These are phyloP conservation scores for Saksenaea oblongispora DNA, from an alignment of 371 early-diverging fungal genomes.

Conservation along the genomic window DNA sequence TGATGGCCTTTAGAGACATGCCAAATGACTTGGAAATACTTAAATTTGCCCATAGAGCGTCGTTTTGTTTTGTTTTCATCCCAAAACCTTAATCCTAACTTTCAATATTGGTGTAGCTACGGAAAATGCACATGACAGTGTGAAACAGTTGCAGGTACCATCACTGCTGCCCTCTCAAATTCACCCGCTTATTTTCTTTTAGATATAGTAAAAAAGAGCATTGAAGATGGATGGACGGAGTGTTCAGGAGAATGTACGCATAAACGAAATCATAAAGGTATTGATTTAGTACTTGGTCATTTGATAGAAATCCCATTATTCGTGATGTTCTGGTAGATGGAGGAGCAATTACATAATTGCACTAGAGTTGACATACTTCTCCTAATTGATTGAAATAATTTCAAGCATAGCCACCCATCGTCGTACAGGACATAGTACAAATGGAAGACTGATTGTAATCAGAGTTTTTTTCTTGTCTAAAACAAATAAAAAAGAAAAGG, in stretches of 20 bases:
- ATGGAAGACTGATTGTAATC: no score
- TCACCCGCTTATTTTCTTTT: neutral
- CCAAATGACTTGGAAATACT: constrained; percentile 59
- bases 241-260: constrained; percentile 29
- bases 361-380: no score
- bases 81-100: neutral
- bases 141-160: constrained; percentile 39
- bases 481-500: no score
- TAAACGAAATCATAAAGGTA: no score
- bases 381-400: no score
- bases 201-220: constrained; percentile 30
- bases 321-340: no score
- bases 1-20: constrained; percentile 60
- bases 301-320: no score
- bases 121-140: constrained; percentile 39
- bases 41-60: constrained; percentile 40
- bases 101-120: constrained; percentile 36
- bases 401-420: no score
- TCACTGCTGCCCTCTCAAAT: neutral
- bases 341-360: no score
- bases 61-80: neutral
- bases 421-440: no score
- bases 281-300: no score
- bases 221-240: constrained; percentile 34
- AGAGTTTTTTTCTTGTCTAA: no score